Percentiles rank a stretch among this genome's conserved stretches.
These are phyloP conservation scores for Eutypella sp. DNA, from an alignment of 2,329 filamentous ascomycete genomes.

Conservation along the genomic window DNA sequence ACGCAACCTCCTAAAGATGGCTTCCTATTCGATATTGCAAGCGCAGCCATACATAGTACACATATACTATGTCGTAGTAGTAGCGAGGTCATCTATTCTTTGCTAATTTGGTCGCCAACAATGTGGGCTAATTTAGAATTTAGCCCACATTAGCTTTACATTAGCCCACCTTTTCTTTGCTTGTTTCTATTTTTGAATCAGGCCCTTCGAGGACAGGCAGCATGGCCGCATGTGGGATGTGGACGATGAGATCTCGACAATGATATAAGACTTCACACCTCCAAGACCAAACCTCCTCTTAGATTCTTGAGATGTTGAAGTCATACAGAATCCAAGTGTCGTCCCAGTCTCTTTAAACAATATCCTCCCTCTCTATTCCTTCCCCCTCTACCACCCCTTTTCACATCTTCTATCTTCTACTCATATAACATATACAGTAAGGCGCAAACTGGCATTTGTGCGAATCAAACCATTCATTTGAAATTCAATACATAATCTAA, in stretches of 20 bases:
- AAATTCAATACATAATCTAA: conserved; percentile 37
- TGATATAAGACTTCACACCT: conserved; percentile 55
- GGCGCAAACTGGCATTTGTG: conserved; percentile 59
- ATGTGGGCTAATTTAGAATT: neutral
- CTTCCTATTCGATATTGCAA: neutral
- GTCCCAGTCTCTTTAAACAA: conserved; percentile 38
- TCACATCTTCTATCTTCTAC: conserved; percentile 27
- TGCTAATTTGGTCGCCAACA: conserved; percentile 1
- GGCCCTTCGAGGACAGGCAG: neutral
- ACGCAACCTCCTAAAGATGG: neutral
- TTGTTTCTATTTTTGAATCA: conserved; percentile 1
- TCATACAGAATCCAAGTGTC: conserved; percentile 45
- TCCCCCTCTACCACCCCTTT: conserved; percentile 28
- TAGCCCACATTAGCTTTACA: neutral
- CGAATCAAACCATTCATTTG: conserved; percentile 47
- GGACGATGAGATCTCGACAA: conserved; percentile 41
- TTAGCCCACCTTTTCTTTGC: neutral
- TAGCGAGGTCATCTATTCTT: neutral
- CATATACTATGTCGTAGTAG: too few species aligned
- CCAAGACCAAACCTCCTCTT: conserved; percentile 36
- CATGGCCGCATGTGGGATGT: conserved; percentile 2
- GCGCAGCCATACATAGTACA: neutral
- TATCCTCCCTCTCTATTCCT: conserved; percentile 30
- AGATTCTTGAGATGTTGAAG: conserved; percentile 38
- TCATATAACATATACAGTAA: too few species aligned